Percentiles rank a stretch among this genome's conserved stretches.
Evolutionary conservation across 768 basidiomycete genomes (phyloP).

Genomic region (Piloderma croceum): DNA sequence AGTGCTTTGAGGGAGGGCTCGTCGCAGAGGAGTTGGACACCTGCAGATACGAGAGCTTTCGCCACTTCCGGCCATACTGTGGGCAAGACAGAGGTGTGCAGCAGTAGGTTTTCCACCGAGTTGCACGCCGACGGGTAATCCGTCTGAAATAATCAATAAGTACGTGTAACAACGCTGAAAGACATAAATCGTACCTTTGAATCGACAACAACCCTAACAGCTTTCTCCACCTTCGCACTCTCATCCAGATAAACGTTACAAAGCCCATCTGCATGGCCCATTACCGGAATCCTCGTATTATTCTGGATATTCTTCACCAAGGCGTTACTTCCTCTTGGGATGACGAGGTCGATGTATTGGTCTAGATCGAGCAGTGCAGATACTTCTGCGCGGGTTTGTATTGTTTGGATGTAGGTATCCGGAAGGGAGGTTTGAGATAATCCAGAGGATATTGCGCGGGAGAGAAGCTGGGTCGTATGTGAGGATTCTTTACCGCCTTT

Average conservation of each 20-base stretch:
- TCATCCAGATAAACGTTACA: constrained; percentile 90
- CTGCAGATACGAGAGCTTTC: constrained; percentile 57
- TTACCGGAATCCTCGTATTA: constrained; percentile 88
- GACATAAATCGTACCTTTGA: constrained; percentile 62
- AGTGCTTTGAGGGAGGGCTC: constrained; percentile 54
- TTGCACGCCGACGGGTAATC: constrained; percentile 98
- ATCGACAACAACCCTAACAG: constrained; percentile 77
- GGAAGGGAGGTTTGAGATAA: constrained; percentile 71
- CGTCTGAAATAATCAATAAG: constrained; percentile 42
- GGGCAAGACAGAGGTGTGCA: constrained; percentile 67
- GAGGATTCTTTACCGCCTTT: constrained; percentile 97
- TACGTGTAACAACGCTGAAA: neutral
- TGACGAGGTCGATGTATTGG: constrained; percentile 92
- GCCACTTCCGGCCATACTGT: constrained; percentile 84
- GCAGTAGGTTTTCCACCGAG: constrained; percentile 79
- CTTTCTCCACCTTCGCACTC: constrained; percentile 71
- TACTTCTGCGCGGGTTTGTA: constrained; percentile 89
- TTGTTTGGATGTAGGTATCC: constrained; percentile 78
- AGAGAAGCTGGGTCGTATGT: constrained; percentile 69
- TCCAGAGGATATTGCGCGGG: constrained; percentile 74
- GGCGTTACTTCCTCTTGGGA: constrained; percentile 90
- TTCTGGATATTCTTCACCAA: constrained; percentile 88
- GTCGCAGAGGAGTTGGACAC: constrained; percentile 81
- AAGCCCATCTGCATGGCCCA: constrained; percentile 98
- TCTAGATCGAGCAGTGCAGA: constrained; percentile 82